These are phyloP conservation scores for Piromyces finnis DNA, from an alignment of 192 early-diverging fungal genomes.

Conservation along the genomic window DNA sequence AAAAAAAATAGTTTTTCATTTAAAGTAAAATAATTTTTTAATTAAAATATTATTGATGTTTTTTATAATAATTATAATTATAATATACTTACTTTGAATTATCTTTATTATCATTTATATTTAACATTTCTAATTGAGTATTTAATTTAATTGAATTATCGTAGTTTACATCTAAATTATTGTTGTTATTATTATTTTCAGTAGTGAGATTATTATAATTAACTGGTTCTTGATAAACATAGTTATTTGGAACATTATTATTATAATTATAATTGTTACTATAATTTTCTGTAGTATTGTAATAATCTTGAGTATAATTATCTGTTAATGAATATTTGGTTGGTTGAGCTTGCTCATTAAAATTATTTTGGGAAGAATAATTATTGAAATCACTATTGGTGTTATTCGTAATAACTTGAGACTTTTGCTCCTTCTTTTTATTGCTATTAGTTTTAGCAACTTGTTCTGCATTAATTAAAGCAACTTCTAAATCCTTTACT, in stretches of 20 bases:
- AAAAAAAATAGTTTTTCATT: no score
- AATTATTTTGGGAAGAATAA: neutral
- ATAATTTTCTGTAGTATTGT: neutral
- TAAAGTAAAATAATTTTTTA: no score
- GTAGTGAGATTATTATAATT: neutral
- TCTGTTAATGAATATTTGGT: neutral
- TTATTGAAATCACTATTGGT: no score
- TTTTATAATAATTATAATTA: no score
- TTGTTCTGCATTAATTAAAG: neutral
- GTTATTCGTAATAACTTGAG: no score
- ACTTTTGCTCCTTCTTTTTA: neutral
- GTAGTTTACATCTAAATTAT: neutral
- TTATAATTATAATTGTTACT: neutral
- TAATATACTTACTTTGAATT: neutral
- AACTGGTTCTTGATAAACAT: neutral
- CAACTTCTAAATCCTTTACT: neutral
- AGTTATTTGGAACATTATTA: neutral
- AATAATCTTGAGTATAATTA: neutral
- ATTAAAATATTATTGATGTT: no score
- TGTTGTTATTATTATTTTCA: neutral
- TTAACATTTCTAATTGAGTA: no score
- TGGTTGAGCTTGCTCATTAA: neutral
- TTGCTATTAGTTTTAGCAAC: neutral
- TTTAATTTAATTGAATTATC: no score
- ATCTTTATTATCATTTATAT: neutral